Evolutionary conservation across 768 basidiomycete genomes (phyloP).

Genomic region (Trametes cinnabarina): DNA sequence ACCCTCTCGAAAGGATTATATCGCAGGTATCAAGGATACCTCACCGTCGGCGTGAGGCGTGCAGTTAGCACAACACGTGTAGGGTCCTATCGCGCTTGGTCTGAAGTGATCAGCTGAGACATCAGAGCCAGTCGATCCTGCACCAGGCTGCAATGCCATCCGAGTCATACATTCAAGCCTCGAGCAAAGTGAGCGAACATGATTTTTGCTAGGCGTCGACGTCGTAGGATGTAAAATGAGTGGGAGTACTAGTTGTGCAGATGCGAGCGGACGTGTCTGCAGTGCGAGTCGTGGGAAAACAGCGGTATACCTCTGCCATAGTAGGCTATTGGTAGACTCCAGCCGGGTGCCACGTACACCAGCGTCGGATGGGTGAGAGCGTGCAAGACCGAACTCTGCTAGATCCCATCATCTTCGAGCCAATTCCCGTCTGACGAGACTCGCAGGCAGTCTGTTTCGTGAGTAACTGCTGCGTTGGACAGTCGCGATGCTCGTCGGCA

Average conservation of each 20-base stretch:
- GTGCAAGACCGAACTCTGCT: not conserved
- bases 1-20: conserved; percentile 4
- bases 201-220: too few species aligned
- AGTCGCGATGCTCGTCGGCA: conserved; percentile 17
- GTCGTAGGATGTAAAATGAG: not conserved
- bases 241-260: not conserved
- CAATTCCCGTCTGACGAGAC: conserved; percentile 5
- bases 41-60: conserved; percentile 20
- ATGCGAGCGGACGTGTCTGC: not conserved
- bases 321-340: not conserved
- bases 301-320: not conserved
- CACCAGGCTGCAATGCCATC: not conserved
- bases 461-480: conserved; percentile 9
- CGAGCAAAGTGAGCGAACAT: too few species aligned
- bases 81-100: not conserved
- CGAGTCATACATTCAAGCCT: too few species aligned
- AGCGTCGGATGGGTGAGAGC: conserved; percentile 7
- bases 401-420: conserved; percentile 2
- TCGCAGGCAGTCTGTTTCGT: conserved; percentile 17
- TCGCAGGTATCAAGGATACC: conserved; percentile 2
- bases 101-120: not conserved
- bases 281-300: not conserved
- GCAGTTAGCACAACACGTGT: conserved; percentile 21
- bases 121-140: not conserved
- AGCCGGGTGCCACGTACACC: conserved; percentile 8